Evolutionary conservation across 2,329 filamentous ascomycete genomes (phyloP), one percentile per base, ranked within the genome.

Genomic region (Xylariomycetidae sp.): DNA sequence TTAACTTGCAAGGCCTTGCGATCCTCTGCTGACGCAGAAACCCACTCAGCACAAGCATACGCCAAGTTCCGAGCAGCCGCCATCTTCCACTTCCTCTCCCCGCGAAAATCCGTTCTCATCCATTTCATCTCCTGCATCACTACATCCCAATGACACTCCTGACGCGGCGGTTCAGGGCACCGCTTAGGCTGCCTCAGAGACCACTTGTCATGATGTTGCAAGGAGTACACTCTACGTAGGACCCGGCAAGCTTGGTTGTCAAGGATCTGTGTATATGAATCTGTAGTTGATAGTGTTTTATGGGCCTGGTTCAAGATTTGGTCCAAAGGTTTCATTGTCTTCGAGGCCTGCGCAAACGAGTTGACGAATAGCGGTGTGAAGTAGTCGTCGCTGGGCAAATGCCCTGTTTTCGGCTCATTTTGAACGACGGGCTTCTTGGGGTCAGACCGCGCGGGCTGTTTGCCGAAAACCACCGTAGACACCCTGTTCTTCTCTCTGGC

Each of bases 81-180:
- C 53, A 79, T 80, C 63, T 96, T 97, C 88, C 89, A 95, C 57
- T 94, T 95, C 25, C 88, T 72, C 58, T 97, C 92, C 60, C 96
- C 87, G 32, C 85, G 77, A 53, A 96, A 97, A 60, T 98, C 92
- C 2, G 88, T 96, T 31, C 89, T 79, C 87, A 98, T 94, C 90
- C 90, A 97, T 58, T 89, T 94, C 76, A 90, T 87, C 64, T 98
- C 89, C 47, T 88, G 77, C 19, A 98, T 66, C 35, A 97, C 59
- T 33, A 90, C 74, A 61, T 98, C 92, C 76, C 82, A 86, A 48
- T 97, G 90, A 2, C 83, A 81, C 1, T 77, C 73, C 13, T 82
- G 82, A 23, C 88, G 77, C 4, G 77, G 71, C 4, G 90, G 89
- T 58, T 98, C 92, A 2, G 80, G 72, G 25, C 81, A 85, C 36